Evolutionary conservation across 192 early-diverging fungal species (phyloP).

Genomic region (Coemansia reversa): DNA sequence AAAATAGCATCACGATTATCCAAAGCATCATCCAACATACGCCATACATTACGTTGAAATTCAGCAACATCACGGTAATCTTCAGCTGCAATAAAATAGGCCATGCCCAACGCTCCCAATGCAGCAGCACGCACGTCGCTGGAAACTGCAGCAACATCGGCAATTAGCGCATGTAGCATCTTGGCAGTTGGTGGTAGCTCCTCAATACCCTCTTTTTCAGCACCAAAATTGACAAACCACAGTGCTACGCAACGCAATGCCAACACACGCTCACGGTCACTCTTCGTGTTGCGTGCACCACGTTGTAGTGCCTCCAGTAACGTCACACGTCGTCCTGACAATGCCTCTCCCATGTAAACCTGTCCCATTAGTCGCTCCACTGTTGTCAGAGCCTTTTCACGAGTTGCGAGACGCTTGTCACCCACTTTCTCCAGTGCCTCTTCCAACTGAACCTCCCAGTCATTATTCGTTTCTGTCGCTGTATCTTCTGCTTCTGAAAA

Average conservation of each 20-base stretch:
- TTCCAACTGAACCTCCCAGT: constrained; percentile 29
- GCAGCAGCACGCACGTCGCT: constrained; percentile 20
- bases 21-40: constrained; percentile 10
- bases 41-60: constrained; percentile 13
- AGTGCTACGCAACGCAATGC: constrained; percentile 27
- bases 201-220: constrained; percentile 9
- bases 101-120: constrained; percentile 25
- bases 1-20: constrained; percentile 4
- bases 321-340: constrained; percentile 55
- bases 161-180: constrained; percentile 16
- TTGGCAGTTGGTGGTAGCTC: constrained; percentile 16
- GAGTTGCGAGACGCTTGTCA: constrained; percentile 42
- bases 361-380: constrained; percentile 55
- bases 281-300: constrained; percentile 43
- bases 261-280: constrained; percentile 23
- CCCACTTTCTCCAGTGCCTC: constrained; percentile 30
- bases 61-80: constrained; percentile 38
- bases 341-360: constrained; percentile 56
- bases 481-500: constrained; percentile 13
- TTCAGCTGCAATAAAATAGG: constrained; percentile 39
- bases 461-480: constrained; percentile 3
- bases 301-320: constrained; percentile 59
- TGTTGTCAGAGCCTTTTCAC: constrained; percentile 58
- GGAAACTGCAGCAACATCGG: constrained; percentile 6
- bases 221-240: constrained; percentile 52